A percentile compares a stretch with the other conserved stretches of the same genome.
Evolutionary conservation across 495 filamentous ascomycete species (phyloP).

Genomic region (Bryoglossum gracile): DNA sequence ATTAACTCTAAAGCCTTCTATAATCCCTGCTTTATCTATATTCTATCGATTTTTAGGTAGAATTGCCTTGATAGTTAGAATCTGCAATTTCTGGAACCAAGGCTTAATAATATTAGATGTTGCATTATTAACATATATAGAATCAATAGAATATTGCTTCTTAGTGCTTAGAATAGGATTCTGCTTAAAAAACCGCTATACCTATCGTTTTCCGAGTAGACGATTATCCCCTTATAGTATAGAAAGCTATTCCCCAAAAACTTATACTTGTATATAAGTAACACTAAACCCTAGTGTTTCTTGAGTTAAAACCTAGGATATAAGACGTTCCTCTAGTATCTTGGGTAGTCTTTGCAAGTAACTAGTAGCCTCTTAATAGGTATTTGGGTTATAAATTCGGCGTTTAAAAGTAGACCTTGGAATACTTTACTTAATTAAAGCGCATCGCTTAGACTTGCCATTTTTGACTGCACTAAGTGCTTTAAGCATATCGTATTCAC

Average conservation of each 20-base stretch:
- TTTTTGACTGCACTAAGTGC: conserved; percentile 1
- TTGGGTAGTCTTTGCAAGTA: background rate
- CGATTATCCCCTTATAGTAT: too few species aligned
- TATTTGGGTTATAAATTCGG: background rate
- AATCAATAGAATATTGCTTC: conserved; percentile 6
- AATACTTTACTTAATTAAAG: background rate
- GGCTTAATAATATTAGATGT: conserved; percentile 2
- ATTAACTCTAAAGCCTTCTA: conserved; percentile 7
- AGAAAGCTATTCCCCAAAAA: too few species aligned
- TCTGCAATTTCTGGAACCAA: conserved; percentile 4
- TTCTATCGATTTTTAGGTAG: background rate
- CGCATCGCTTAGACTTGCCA: background rate
- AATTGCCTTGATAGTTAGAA: conserved; percentile 7
- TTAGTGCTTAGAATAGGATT: conserved; percentile 9
- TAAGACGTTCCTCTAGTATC: background rate
- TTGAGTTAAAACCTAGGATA: conserved; percentile 2
- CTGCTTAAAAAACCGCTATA: background rate
- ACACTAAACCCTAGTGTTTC: background rate
- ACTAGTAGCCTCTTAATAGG: background rate
- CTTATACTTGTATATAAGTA: conserved; percentile 5
- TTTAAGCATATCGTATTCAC: background rate
- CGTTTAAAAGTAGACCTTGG: background rate
- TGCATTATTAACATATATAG: conserved; percentile 4
- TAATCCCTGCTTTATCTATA: conserved; percentile 11
- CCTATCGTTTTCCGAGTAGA: conserved; percentile 1